These are phyloP conservation scores for Penicillium samsonianum DNA, from an alignment of 495 filamentous ascomycete species.

Conservation along the genomic window DNA sequence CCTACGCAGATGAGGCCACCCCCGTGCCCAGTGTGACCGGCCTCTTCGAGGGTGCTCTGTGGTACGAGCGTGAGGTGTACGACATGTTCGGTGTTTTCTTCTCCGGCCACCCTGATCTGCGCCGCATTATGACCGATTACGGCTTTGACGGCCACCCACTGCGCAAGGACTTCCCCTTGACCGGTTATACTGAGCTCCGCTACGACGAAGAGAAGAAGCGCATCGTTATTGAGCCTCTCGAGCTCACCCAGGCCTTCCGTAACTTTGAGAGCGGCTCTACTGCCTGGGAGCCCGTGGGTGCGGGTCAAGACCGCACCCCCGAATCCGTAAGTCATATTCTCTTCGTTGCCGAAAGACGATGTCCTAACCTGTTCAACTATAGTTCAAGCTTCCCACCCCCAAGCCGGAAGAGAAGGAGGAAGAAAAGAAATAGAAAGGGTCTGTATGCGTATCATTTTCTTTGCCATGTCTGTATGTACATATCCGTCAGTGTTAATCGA, in stretches of 20 bases:
- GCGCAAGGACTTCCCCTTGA: slow-evolving; percentile 97
- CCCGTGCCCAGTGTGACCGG: slow-evolving; percentile 85
- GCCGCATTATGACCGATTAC: slow-evolving; percentile 99
- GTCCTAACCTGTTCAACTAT: slow-evolving; percentile 16
- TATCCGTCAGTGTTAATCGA: slow-evolving; percentile 44
- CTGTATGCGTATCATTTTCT: slow-evolving; percentile 44
- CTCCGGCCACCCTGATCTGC: slow-evolving; percentile 88
- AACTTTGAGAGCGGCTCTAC: slow-evolving; percentile 89
- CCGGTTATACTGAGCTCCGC: slow-evolving; percentile 96
- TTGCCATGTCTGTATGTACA: slow-evolving; percentile 48
- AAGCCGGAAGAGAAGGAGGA: slow-evolving; percentile 91
- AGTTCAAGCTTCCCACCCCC: slow-evolving; percentile 91
- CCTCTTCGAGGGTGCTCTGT: slow-evolving; percentile 93
- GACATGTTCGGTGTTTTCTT: slow-evolving; percentile 99
- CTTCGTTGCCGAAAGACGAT: neutral
- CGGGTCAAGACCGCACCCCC: slow-evolving; percentile 76
- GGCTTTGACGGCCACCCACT: slow-evolving; percentile 98
- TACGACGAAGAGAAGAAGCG: slow-evolving; percentile 99
- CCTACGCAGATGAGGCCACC: slow-evolving; percentile 95
- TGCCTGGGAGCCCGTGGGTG: slow-evolving; percentile 84
- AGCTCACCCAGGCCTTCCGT: slow-evolving; percentile 97
- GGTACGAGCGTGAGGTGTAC: slow-evolving; percentile 98
- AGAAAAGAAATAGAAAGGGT: slow-evolving; percentile 80
- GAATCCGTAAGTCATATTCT: slow-evolving; percentile 56
- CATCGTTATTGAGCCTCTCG: slow-evolving; percentile 94